phyloP scores from a whole-genome alignment of 192 early-diverging fungal genomes.

The Entomortierella parvispora region DNA sequence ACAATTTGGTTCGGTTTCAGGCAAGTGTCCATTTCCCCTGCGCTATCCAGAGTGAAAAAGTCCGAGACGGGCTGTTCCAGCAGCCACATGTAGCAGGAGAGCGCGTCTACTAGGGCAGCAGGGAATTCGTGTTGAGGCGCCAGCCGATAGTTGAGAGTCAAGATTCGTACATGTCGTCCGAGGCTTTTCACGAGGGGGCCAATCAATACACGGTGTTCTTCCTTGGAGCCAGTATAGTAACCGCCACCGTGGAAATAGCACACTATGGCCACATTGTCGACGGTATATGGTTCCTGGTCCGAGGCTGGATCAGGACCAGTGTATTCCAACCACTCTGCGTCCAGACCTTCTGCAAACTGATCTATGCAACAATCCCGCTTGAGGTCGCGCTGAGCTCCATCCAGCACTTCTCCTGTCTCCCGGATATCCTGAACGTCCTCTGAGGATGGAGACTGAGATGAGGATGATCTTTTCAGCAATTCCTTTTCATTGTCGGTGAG shows the following conservation, averaged over 20 bases:
- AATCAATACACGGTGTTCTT: conserved; percentile 55
- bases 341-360: conserved; percentile 27
- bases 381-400: no score
- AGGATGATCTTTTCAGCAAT: neutral
- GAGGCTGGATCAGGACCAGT: neutral
- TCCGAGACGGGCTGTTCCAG: conserved; percentile 58
- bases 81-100: conserved; percentile 76
- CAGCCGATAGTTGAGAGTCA: conserved; percentile 75
- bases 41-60: conserved; percentile 52
- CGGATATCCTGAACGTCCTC: neutral
- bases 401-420: no score
- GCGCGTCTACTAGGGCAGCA: conserved; percentile 79
- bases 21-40: neutral
- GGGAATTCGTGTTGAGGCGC: conserved; percentile 86
- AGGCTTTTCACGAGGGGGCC: conserved; percentile 33
- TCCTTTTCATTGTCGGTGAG: conserved; percentile 27
- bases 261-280: conserved; percentile 49
- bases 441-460: neutral
- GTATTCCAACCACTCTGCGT: conserved; percentile 43
- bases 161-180: conserved; percentile 23
- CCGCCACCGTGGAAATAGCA: conserved; percentile 84
- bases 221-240: conserved; percentile 61
- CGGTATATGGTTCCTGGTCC: neutral
- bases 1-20: conserved; percentile 64
- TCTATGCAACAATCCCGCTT: conserved; percentile 4